Percentiles rank a stretch among this genome's conserved stretches.
phyloP scores from a whole-genome alignment of 1,284 basidiomycete species.

The Meripilus lineatus region DNA sequence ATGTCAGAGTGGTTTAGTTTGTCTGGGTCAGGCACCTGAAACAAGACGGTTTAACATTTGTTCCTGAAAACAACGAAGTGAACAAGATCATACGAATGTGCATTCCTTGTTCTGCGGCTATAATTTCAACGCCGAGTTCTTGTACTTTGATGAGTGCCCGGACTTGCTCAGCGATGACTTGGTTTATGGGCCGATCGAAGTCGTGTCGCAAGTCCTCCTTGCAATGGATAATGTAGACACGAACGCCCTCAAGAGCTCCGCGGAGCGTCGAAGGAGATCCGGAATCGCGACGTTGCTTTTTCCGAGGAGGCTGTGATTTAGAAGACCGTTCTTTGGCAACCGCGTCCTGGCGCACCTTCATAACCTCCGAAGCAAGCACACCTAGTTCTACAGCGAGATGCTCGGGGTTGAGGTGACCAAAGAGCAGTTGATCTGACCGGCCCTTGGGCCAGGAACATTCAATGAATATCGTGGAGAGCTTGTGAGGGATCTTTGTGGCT shows the following conservation, averaged over 20 bases:
- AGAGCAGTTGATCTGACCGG: constrained; percentile 55
- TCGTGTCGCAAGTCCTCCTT: constrained; percentile 56
- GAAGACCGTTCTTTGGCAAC: constrained; percentile 3
- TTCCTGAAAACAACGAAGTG: constrained; percentile 1
- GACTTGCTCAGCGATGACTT: constrained; percentile 62
- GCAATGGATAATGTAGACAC: constrained; percentile 75
- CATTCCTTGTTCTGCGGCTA: constrained; percentile 69
- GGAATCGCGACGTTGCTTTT: constrained; percentile 41
- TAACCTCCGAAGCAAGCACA: constrained; percentile 60
- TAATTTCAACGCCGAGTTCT: constrained; percentile 56
- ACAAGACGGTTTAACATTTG: no score
- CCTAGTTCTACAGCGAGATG: constrained; percentile 66
- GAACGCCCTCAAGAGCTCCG: constrained; percentile 51
- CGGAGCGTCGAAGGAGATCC: constrained; percentile 36
- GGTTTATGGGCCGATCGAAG: constrained; percentile 42
- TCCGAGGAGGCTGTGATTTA: constrained; percentile 32
- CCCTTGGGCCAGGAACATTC: constrained; percentile 79
- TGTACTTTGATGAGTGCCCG: constrained; percentile 47
- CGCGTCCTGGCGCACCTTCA: constrained; percentile 32
- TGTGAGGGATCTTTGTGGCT: constrained; percentile 60
- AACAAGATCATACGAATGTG: constrained; percentile 52
- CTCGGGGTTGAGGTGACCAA: constrained; percentile 73
- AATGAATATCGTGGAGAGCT: constrained; percentile 68
- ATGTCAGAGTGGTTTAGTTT: background rate
- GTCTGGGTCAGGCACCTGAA: no score